phyloP scores from a whole-genome alignment of 495 filamentous ascomycete species.

The Lindgomyces ingoldianus region DNA sequence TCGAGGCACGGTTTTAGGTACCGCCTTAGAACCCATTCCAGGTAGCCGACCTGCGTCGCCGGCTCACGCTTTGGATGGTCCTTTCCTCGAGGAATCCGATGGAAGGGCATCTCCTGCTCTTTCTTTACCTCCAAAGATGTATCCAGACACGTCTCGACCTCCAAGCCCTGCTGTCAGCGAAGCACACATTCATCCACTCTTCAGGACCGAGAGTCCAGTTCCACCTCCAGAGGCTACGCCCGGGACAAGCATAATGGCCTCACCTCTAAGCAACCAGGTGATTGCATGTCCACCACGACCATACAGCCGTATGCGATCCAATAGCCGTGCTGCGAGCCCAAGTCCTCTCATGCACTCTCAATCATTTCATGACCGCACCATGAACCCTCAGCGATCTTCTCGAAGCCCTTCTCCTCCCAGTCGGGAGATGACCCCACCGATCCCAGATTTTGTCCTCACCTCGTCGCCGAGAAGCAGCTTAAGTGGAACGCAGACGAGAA shows the following conservation, averaged over 20 bases:
- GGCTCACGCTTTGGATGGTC: conserved; percentile 42
- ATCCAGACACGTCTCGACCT: conserved; percentile 18
- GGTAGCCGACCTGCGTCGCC: conserved; percentile 53
- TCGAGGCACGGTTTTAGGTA: conserved; percentile 47
- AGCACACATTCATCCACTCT: conserved; percentile 81
- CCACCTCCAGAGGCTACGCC: conserved; percentile 68
- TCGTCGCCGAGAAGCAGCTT: conserved; percentile 52
- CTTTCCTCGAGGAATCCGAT: conserved; percentile 10
- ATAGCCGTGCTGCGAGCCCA: conserved; percentile 56
- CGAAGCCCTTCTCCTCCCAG: conserved; percentile 34
- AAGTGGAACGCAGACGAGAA: conserved; percentile 22
- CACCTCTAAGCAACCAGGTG: conserved; percentile 67
- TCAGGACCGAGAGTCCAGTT: conserved; percentile 71
- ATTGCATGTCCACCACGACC: conserved; percentile 57
- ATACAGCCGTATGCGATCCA: conserved; percentile 65
- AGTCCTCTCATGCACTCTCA: conserved; percentile 55
- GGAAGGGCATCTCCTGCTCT: conserved; percentile 1
- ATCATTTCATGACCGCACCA: conserved; percentile 51
- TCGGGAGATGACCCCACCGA: conserved; percentile 56
- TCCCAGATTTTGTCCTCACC: conserved; percentile 59
- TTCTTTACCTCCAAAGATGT: conserved; percentile 21
- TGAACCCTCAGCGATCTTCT: conserved; percentile 38
- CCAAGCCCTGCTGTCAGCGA: conserved; percentile 54
- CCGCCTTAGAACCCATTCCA: conserved; percentile 63
- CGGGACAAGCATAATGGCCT: conserved; percentile 70